These are phyloP conservation scores for Penstemon eatonii DNA, from an alignment of 257 asterid genomes.

Conservation along the genomic window DNA sequence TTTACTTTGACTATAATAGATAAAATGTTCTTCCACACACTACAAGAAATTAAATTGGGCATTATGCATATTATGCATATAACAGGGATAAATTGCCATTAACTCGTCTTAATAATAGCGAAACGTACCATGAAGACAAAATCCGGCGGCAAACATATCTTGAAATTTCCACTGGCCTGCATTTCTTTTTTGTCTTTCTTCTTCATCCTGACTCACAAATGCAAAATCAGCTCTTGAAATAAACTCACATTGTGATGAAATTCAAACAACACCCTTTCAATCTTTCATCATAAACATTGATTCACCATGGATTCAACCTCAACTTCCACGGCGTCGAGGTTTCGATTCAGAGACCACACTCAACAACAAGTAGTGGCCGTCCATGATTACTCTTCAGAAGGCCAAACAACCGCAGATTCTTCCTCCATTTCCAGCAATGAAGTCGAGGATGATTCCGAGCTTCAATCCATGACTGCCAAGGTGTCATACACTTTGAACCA, in stretches of 20 bases:
- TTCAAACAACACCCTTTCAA: conserved; percentile 1
- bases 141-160: not conserved
- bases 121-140: not conserved
- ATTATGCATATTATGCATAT: no score
- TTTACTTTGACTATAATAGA: no score
- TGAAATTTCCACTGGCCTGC: conserved; percentile 31
- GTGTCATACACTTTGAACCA: conserved; percentile 28
- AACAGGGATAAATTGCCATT: no score
- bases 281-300: not conserved
- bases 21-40: no score
- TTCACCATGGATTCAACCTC: conserved; percentile 40
- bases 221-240: not conserved
- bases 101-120: no score
- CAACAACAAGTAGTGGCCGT: conserved; percentile 30
- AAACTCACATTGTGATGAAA: not conserved
- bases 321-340: conserved; percentile 36
- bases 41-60: no score
- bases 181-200: conserved; percentile 17
- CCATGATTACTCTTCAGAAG: conserved; percentile 37
- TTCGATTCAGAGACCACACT: conserved; percentile 58
- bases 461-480: conserved; percentile 85
- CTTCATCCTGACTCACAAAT: no score
- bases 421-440: conserved; percentile 45
- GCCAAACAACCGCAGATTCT: conserved; percentile 42
- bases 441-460: conserved; percentile 47